Conservation (phyloP, 2,329 filamentous ascomycete species). For the Tolypocladium sp. region DNA sequence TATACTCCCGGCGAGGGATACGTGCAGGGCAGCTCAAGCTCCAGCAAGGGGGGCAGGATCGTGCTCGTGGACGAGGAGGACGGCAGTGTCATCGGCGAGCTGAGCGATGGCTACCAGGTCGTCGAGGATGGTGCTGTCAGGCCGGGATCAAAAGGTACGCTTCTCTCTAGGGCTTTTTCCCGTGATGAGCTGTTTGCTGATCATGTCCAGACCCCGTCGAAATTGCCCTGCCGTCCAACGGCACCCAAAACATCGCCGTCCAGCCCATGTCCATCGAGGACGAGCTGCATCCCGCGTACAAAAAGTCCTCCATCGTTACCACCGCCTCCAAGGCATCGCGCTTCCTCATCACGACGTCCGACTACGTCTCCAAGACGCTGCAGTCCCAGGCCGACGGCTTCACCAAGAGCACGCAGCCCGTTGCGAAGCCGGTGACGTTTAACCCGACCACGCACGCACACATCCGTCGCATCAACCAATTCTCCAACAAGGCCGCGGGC, state of each 20-base stretch:
- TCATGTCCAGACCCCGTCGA: constrained; percentile 58
- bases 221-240: constrained; percentile 62
- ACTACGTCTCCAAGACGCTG: constrained; percentile 68
- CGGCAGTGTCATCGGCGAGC: constrained; percentile 87
- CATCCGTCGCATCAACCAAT: constrained; percentile 81
- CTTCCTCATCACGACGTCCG: constrained; percentile 81
- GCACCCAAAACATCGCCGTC: constrained; percentile 54
- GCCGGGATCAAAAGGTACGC: constrained; percentile 82
- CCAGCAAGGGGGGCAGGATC: constrained; percentile 60
- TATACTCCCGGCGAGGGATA: constrained; percentile 77
- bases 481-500: constrained; percentile 70
- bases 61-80: constrained; percentile 94
- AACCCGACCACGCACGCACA: constrained; percentile 73
- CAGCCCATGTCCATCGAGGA: constrained; percentile 57
- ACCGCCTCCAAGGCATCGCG: constrained; percentile 83
- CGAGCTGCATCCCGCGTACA: constrained; percentile 83
- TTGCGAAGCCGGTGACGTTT: constrained; percentile 77
- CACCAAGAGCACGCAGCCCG: constrained; percentile 69
- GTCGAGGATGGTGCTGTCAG: constrained; percentile 68
- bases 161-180: constrained; percentile 5
- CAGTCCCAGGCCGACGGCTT: constrained; percentile 72
- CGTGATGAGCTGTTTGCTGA: not conserved
- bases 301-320: constrained; percentile 76
- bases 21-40: constrained; percentile 44
- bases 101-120: constrained; percentile 73